Percentiles rank a stretch among this genome's conserved stretches.
phyloP scores from a whole-genome alignment of 2,329 filamentous ascomycete genomes.

The Cladophialophora chaetospira region DNA sequence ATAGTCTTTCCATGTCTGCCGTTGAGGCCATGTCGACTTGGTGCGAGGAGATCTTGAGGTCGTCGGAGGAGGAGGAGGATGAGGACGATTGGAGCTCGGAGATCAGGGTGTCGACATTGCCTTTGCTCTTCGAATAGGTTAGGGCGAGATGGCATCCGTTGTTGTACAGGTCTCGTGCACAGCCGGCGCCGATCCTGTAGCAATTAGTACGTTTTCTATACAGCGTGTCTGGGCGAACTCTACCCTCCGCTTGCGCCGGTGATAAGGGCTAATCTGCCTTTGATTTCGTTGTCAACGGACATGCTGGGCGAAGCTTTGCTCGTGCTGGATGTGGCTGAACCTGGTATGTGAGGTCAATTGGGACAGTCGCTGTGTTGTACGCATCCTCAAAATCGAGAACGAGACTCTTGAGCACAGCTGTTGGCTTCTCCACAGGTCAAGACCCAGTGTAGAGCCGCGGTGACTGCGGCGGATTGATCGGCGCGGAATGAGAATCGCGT shows the following conservation, averaged over 20 bases:
- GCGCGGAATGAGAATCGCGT: not conserved
- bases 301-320: slow-evolving; percentile 15
- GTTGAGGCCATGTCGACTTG: slow-evolving; percentile 60
- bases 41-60: slow-evolving; percentile 54
- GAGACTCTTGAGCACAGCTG: not conserved
- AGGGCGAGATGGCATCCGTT: slow-evolving; percentile 59
- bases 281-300: slow-evolving; percentile 49
- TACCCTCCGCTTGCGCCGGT: slow-evolving; percentile 65
- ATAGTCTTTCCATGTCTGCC: slow-evolving; percentile 57
- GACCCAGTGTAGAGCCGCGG: slow-evolving; percentile 7
- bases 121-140: slow-evolving; percentile 58
- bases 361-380: slow-evolving; percentile 11
- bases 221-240: not conserved
- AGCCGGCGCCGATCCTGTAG: slow-evolving; percentile 62
- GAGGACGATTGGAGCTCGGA: slow-evolving; percentile 39
- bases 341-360: slow-evolving; percentile 5
- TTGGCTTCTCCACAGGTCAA: not conserved
- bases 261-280: slow-evolving; percentile 58
- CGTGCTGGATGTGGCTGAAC: not conserved
- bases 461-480: slow-evolving; percentile 11
- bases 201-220: slow-evolving; percentile 7
- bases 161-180: slow-evolving; percentile 57
- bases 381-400: not conserved
- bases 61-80: slow-evolving; percentile 13
- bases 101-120: slow-evolving; percentile 50